These are phyloP conservation scores for Chlamydomonas schloesseri DNA, from an alignment of 139 green algal genomes.

Conservation along the genomic window DNA sequence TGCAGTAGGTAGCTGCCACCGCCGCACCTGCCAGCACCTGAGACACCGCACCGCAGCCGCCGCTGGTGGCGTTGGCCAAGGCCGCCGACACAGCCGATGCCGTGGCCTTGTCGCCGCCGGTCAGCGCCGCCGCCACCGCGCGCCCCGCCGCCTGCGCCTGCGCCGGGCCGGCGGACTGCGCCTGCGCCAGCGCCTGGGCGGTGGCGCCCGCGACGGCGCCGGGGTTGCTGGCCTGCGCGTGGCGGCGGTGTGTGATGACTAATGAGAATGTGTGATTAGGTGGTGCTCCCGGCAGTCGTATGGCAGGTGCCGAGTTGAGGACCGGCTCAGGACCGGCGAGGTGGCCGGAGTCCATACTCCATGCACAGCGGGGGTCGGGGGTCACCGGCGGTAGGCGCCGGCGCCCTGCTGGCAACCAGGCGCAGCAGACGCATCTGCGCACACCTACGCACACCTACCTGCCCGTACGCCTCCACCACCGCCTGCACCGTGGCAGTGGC, in stretches of 20 bases:
- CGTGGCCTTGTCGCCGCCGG: slow-evolving; percentile 17
- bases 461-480: slow-evolving; percentile 45
- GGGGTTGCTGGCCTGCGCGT: not conserved
- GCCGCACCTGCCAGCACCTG: slow-evolving; percentile 42
- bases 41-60: slow-evolving; percentile 49
- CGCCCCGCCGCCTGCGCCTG: slow-evolving; percentile 29
- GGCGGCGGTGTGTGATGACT: not conserved
- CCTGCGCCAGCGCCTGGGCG: slow-evolving; percentile 37
- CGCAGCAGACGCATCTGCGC: too few relatives aligned
- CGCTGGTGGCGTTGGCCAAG: slow-evolving; percentile 17
- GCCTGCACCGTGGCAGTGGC: slow-evolving; percentile 42
- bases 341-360: too few relatives aligned
- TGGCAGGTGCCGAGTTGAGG: too few relatives aligned
- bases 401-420: too few relatives aligned
- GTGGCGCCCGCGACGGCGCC: not conserved
- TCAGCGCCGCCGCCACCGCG: slow-evolving; percentile 45
- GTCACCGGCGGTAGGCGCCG: too few relatives aligned
- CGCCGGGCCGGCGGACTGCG: slow-evolving; percentile 16
- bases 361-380: too few relatives aligned
- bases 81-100: slow-evolving; percentile 35
- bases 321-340: too few relatives aligned
- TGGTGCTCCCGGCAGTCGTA: too few relatives aligned
- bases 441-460: too few relatives aligned
- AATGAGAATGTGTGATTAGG: too few relatives aligned
- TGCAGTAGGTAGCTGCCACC: too few relatives aligned